These are phyloP conservation scores for Linaria vulgaris DNA, from an alignment of 257 asterid species.

Conservation along the genomic window DNA sequence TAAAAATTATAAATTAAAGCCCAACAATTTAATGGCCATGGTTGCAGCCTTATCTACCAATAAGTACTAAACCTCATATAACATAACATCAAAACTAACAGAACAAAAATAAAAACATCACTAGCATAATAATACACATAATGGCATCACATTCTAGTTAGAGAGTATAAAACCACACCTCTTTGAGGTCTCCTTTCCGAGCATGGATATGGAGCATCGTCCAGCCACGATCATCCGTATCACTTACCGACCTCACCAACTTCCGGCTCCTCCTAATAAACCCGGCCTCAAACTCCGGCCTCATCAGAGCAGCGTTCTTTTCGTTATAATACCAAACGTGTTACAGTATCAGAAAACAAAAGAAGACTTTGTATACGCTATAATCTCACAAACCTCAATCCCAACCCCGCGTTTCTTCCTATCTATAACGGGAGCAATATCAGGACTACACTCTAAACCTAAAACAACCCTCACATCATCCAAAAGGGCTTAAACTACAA, in stretches of 20 bases:
- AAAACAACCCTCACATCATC: too few relatives aligned
- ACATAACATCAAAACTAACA: neutral
- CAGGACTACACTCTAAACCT: too few relatives aligned
- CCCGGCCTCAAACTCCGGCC: conserved; percentile 16
- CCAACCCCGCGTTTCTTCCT: neutral
- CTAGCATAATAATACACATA: neutral
- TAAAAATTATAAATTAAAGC: conserved; percentile 15
- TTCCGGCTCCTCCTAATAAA: conserved; percentile 15
- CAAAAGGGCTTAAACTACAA: neutral
- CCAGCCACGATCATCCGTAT: conserved; percentile 24
- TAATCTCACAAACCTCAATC: neutral
- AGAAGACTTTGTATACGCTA: neutral
- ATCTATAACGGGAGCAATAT: neutral
- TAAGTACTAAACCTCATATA: neutral
- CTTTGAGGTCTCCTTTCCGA: conserved; percentile 23
- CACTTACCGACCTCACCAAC: conserved; percentile 1
- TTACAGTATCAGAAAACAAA: too few relatives aligned
- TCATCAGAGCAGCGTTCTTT: neutral
- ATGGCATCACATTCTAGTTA: neutral
- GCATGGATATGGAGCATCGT: conserved; percentile 24
- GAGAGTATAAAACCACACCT: conserved; percentile 4
- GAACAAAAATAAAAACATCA: conserved; percentile 6
- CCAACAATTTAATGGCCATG: neutral
- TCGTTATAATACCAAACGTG: neutral
- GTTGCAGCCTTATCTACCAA: conserved; percentile 7